These are phyloP conservation scores for Diacronema lutheri DNA, from an alignment of 78 protist genomes.

Conservation along the genomic window DNA sequence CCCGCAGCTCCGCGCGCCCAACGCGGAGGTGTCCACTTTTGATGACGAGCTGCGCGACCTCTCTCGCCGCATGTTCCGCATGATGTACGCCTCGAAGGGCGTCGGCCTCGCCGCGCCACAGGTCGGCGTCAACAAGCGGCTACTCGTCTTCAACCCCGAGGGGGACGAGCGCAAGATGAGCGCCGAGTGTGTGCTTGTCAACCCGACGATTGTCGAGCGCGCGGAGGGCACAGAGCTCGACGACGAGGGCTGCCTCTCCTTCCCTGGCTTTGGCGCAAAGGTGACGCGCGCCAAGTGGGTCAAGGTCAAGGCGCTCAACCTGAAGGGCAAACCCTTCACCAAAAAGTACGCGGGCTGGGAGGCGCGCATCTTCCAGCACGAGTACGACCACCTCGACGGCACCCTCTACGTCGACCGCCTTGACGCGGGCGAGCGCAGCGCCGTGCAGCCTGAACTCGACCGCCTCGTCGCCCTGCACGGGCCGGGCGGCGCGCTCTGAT, in stretches of 20 bases:
- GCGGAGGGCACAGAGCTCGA: background rate
- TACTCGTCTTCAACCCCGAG: slow-evolving; percentile 20
- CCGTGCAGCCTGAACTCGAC: slow-evolving; percentile 5
- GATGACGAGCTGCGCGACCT: background rate
- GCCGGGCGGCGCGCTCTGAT: background rate
- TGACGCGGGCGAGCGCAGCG: background rate
- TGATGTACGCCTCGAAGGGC: slow-evolving; percentile 22
- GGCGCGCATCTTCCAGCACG: slow-evolving; percentile 46
- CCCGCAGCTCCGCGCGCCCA: slow-evolving; percentile 17
- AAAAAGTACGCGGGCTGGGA: slow-evolving; percentile 12
- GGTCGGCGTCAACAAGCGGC: background rate
- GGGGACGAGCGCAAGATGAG: background rate
- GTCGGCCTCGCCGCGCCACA: slow-evolving; percentile 25
- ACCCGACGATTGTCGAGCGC: background rate
- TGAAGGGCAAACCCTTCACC: background rate
- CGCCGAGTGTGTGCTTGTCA: background rate
- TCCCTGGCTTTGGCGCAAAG: background rate
- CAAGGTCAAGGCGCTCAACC: slow-evolving; percentile 11
- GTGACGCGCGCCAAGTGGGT: slow-evolving; percentile 20
- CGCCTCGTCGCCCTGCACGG: background rate
- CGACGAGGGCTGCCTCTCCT: slow-evolving; percentile 36
- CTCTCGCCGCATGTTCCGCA: background rate
- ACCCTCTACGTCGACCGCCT: background rate
- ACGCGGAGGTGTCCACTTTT: slow-evolving; percentile 16
- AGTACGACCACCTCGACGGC: slow-evolving; percentile 42